Percentiles rank a stretch among this genome's conserved stretches.
Evolutionary conservation across 2,329 filamentous ascomycete genomes (phyloP).

Genomic region (Thielaviopsis euricoi): DNA sequence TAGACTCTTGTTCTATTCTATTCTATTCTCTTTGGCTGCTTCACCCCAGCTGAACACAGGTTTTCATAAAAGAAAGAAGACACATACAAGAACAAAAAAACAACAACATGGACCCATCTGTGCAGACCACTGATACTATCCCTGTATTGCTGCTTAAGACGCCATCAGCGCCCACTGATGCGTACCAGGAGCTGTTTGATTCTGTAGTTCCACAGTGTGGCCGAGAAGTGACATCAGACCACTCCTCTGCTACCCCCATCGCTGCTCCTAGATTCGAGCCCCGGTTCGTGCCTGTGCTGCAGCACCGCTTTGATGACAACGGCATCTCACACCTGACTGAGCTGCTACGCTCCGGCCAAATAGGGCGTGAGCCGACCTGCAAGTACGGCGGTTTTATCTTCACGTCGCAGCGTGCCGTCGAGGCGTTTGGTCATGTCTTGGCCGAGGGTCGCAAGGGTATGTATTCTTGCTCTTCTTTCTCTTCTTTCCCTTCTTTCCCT

Average conservation of each 20-base stretch:
- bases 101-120: not conserved
- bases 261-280: constrained; percentile 34
- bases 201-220: constrained; percentile 15
- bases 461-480: not conserved
- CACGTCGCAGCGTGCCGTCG: constrained; percentile 69
- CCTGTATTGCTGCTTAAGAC: constrained; percentile 66
- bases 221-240: constrained; percentile 14
- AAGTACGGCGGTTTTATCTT: constrained; percentile 68
- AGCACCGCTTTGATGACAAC: constrained; percentile 48
- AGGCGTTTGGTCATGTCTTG: constrained; percentile 53
- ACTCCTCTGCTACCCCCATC: constrained; percentile 1
- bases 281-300: constrained; percentile 59
- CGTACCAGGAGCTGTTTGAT: constrained; percentile 54
- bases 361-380: constrained; percentile 19
- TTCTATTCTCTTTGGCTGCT: too few species aligned
- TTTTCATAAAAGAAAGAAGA: not conserved
- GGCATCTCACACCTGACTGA: constrained; percentile 37
- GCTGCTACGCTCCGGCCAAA: constrained; percentile 28
- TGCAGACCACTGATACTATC: constrained; percentile 14
- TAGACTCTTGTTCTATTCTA: too few species aligned
- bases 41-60: not conserved
- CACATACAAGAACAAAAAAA: not conserved
- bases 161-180: constrained; percentile 52
- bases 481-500: not conserved
- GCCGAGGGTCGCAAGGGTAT: constrained; percentile 12